These are phyloP conservation scores for Trichoderma gracile DNA, from an alignment of 2,329 filamentous ascomycete species.

Conservation along the genomic window DNA sequence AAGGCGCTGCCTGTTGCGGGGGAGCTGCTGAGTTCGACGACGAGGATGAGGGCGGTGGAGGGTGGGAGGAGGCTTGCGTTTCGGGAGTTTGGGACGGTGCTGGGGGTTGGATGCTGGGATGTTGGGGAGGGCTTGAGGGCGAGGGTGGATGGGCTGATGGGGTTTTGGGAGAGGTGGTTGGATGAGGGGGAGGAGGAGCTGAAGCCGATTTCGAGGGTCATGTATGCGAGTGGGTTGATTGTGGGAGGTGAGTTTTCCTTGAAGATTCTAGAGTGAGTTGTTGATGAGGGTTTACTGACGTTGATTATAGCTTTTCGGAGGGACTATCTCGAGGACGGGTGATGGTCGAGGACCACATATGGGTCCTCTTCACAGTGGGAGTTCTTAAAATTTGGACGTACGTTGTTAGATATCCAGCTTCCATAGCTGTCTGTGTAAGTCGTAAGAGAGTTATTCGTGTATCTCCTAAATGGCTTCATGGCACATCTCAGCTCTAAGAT, in stretches of 20 bases:
- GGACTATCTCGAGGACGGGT: conserved; percentile 12
- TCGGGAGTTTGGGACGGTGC: conserved; percentile 54
- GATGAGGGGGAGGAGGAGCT: conserved; percentile 44
- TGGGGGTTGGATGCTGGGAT: conserved; percentile 48
- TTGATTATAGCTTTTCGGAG: conserved; percentile 20
- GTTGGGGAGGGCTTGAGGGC: conserved; percentile 37
- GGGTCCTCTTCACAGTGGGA: no score
- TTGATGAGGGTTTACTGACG: not conserved
- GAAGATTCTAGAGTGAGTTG: not conserved
- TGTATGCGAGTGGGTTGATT: conserved; percentile 58
- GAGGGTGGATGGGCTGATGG: conserved; percentile 35
- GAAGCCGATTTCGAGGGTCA: conserved; percentile 55
- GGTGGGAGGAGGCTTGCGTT: conserved; percentile 49
- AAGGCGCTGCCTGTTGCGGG: conserved; percentile 35
- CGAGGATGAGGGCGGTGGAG: conserved; percentile 33
- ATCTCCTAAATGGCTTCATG: no score
- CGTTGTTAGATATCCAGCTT: no score
- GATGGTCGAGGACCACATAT: not conserved
- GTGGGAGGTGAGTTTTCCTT: conserved; percentile 51
- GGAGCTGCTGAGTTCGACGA: conserved; percentile 30
- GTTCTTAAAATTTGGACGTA: no score
- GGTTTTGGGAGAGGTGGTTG: conserved; percentile 39
- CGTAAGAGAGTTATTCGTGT: no score
- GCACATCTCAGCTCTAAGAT: no score
- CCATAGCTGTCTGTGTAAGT: no score